phyloP scores from a whole-genome alignment of 1,284 basidiomycete genomes.

The Golubevia sp. region DNA sequence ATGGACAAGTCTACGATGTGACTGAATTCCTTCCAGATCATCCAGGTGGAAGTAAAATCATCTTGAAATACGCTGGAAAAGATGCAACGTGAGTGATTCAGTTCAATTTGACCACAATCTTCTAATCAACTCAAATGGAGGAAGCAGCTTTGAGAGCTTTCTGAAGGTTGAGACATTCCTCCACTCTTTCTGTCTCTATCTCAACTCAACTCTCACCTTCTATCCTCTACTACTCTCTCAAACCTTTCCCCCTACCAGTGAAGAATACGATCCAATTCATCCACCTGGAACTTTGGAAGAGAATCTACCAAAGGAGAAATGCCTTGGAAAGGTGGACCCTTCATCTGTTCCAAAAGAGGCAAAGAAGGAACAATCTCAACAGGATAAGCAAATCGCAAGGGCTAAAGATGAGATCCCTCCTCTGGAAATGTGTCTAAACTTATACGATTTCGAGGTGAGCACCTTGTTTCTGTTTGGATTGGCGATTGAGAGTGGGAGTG shows the following conservation, averaged over 20 bases:
- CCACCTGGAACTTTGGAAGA: constrained; percentile 57
- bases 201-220: neutral
- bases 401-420: constrained; percentile 65
- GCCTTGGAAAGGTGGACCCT: constrained; percentile 44
- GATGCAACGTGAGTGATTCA: constrained; percentile 20
- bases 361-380: constrained; percentile 11
- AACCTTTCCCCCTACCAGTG: constrained; percentile 15
- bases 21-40: constrained; percentile 70
- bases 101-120: neutral
- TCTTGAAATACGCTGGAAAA: constrained; percentile 26
- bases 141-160: too few relatives aligned
- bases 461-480: neutral
- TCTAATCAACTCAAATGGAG: too few relatives aligned
- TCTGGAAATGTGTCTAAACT: constrained; percentile 77
- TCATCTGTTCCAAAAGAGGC: constrained; percentile 31
- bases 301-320: constrained; percentile 47
- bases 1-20: constrained; percentile 78
- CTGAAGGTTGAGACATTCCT: too few relatives aligned
- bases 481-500: neutral
- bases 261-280: constrained; percentile 58
- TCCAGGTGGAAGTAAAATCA: constrained; percentile 18
- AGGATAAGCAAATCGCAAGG: constrained; percentile 16
- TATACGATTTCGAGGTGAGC: constrained; percentile 85
- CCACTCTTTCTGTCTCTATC: too few relatives aligned
- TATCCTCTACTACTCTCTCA: constrained; percentile 1